Percentiles rank a stretch among this genome's conserved stretches.
These are phyloP conservation scores for Hsuehochloa calcarea DNA, from an alignment of 176 grass and related monocot species.

Conservation along the genomic window DNA sequence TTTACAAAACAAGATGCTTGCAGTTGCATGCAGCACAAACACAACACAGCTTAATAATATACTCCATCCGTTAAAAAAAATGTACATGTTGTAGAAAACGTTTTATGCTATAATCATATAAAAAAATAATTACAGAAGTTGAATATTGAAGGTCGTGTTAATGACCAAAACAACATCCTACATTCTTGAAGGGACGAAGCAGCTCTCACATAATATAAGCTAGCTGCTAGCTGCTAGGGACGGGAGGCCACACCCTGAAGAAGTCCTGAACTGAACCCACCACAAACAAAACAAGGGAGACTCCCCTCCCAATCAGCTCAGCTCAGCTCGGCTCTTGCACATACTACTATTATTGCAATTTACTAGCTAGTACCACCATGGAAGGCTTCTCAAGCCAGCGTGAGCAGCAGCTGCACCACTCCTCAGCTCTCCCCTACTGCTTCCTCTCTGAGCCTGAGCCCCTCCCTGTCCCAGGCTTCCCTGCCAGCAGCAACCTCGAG, in stretches of 20 bases:
- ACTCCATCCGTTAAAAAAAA: no score
- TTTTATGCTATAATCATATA: no score
- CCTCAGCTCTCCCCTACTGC: constrained; percentile 5
- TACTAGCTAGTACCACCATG: background rate
- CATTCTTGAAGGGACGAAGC: no score
- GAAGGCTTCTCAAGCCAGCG: constrained; percentile 1
- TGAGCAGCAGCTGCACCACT: constrained; percentile 2
- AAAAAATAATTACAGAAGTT: no score
- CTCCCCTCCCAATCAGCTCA: background rate
- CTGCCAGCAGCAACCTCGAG: background rate
- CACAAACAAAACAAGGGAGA: background rate
- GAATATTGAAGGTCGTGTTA: no score
- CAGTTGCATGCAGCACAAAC: no score
- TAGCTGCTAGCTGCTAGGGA: background rate
- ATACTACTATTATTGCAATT: background rate
- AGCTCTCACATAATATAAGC: constrained; percentile 4
- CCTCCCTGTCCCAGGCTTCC: background rate
- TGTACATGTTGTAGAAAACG: no score
- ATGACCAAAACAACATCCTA: no score
- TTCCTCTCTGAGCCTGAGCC: background rate
- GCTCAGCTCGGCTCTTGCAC: background rate
- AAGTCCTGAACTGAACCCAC: background rate
- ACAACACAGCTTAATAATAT: no score
- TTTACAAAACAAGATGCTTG: background rate
- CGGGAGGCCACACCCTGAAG: background rate